phyloP scores from a whole-genome alignment of 352 stramenopile species.

The Pythium biforme region DNA sequence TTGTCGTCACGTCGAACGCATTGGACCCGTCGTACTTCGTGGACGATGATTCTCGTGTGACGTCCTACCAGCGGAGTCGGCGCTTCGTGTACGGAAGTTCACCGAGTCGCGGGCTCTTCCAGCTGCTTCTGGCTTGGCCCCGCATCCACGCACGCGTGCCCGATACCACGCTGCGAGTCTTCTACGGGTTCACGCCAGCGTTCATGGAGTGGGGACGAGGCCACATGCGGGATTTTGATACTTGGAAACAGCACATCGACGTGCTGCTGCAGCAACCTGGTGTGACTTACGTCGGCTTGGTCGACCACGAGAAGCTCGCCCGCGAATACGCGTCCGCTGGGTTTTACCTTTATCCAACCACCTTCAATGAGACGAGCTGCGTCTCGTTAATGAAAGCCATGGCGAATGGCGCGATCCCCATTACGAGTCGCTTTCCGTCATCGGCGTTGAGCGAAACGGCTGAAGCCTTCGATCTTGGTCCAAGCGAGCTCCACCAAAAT shows the following conservation, averaged over 20 bases:
- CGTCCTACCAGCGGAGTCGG: conserved; percentile 34
- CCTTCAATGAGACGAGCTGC: conserved; percentile 89
- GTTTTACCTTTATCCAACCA: conserved; percentile 91
- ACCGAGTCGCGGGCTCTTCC: conserved; percentile 74
- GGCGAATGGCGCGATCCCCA: conserved; percentile 85
- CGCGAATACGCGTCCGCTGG: conserved; percentile 65
- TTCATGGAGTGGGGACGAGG: conserved; percentile 66
- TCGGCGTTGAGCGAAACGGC: conserved; percentile 75
- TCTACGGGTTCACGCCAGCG: conserved; percentile 86
- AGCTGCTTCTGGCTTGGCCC: conserved; percentile 70
- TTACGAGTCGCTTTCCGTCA: conserved; percentile 70
- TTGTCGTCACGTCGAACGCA: conserved; percentile 70
- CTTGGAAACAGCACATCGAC: conserved; percentile 62
- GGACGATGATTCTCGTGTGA: conserved; percentile 24
- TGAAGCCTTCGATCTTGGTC: conserved; percentile 72
- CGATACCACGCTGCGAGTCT: conserved; percentile 68
- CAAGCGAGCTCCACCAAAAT: conserved; percentile 23
- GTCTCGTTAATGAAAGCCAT: conserved; percentile 93
- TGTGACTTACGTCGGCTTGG: conserved; percentile 79
- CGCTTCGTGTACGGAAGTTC: conserved; percentile 88
- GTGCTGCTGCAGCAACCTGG: conserved; percentile 37
- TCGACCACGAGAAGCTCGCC: conserved; percentile 73
- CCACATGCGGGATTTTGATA: conserved; percentile 45
- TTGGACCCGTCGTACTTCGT: conserved; percentile 68
- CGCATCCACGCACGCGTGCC: conserved; percentile 55